Conservation (phyloP, 2,329 filamentous ascomycete species). For the Tympanopsis confertula region DNA sequence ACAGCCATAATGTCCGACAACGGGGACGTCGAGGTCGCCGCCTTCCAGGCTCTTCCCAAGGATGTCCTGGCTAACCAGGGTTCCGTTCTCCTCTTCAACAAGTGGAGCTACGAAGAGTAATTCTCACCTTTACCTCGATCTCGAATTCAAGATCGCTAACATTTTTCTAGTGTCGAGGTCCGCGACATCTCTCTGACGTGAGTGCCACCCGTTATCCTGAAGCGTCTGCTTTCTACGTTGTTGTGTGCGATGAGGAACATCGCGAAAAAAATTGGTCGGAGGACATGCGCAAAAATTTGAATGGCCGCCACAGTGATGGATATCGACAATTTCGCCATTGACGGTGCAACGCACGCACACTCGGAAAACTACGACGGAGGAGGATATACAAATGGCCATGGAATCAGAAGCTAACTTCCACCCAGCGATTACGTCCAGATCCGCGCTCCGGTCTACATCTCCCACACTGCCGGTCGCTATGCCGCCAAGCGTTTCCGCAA, state of each 20-base stretch:
- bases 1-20: conserved; percentile 79
- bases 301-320: no score
- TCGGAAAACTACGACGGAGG: no score
- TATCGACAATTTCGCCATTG: no score
- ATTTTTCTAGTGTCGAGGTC: conserved; percentile 97
- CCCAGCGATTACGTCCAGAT: conserved; percentile 98
- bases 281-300: no score
- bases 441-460: conserved; percentile 96
- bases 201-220: conserved; percentile 30
- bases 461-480: conserved; percentile 97
- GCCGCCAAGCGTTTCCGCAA: conserved; percentile 99
- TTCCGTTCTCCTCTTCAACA: conserved; percentile 94
- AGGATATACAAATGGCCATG: no score
- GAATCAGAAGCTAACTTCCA: no score
- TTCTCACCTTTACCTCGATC: no score
- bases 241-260: conserved; percentile 9
- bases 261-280: no score
- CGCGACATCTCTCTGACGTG: conserved; percentile 99
- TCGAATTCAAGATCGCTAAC: no score
- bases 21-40: conserved; percentile 50
- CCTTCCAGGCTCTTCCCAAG: conserved; percentile 80
- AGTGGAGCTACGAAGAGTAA: conserved; percentile 85
- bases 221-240: no score
- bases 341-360: no score
- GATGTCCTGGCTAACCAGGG: conserved; percentile 82